Evolutionary conservation across 495 filamentous ascomycete genomes (phyloP).

Genomic region (Penicillium simplicissimum): DNA sequence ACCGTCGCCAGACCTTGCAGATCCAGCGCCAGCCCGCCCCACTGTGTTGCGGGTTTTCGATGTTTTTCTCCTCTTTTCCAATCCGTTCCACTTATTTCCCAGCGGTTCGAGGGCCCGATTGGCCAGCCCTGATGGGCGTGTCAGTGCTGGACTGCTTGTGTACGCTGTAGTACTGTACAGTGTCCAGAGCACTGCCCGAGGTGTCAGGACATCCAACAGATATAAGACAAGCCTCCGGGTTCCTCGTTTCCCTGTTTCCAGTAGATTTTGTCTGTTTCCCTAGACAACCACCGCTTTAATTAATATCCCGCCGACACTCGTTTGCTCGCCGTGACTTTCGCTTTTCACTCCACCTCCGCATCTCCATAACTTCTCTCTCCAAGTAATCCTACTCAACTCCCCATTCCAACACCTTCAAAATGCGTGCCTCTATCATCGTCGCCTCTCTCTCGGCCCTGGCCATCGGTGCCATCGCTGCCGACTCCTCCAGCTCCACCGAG

Average conservation of each 20-base stretch:
- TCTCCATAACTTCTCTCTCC: slow-evolving; percentile 5
- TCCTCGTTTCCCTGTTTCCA: background rate
- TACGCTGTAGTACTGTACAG: background rate
- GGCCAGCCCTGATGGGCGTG: slow-evolving; percentile 2
- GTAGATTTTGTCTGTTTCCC: slow-evolving; percentile 14
- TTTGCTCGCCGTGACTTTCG: slow-evolving; percentile 5
- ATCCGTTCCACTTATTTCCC: background rate
- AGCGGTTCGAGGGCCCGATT: background rate
- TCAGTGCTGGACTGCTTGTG: slow-evolving; percentile 1
- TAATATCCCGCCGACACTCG: slow-evolving; percentile 11
- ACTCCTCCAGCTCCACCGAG: slow-evolving; percentile 6
- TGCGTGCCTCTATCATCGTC: slow-evolving; percentile 45
- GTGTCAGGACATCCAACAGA: slow-evolving; percentile 1
- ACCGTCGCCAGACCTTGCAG: slow-evolving; percentile 25
- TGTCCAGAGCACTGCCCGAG: background rate
- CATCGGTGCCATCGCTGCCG: slow-evolving; percentile 23
- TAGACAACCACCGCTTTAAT: slow-evolving; percentile 12
- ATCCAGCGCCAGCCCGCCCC: slow-evolving; percentile 17
- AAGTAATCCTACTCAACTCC: slow-evolving; percentile 6
- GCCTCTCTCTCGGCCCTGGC: slow-evolving; percentile 45
- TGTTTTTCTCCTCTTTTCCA: slow-evolving; percentile 5
- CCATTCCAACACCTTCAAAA: slow-evolving; percentile 27
- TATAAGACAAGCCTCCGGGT: slow-evolving; percentile 10
- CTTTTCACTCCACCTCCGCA: background rate
- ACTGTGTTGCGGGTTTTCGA: background rate